These are phyloP conservation scores for Stentor coeruleus DNA, from an alignment of 73 alveolate genomes.

Conservation along the genomic window DNA sequence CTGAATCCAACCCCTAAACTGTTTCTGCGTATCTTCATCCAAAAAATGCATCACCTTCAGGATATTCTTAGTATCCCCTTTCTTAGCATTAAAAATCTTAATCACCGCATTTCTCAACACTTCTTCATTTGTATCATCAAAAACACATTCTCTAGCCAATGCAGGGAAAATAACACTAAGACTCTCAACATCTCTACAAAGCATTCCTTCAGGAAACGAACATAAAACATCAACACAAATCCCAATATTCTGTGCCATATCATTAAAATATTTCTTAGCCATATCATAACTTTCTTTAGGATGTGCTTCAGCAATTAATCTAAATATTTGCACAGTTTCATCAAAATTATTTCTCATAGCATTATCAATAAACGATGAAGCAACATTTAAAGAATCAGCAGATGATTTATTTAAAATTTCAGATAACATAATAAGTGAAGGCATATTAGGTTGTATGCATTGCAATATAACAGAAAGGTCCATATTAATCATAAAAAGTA, in stretches of 20 bases:
- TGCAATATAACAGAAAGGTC: not conserved
- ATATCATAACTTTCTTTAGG: constrained; percentile 12
- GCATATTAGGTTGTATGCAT: not conserved
- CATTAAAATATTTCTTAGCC: not conserved
- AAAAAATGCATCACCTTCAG: constrained; percentile 27
- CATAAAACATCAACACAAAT: not conserved
- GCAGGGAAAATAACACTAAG: constrained; percentile 15
- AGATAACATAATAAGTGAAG: not conserved
- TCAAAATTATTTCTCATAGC: not conserved
- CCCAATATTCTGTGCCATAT: not conserved
- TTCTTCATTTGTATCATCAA: not conserved
- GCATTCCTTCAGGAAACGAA: not conserved
- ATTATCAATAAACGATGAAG: not conserved
- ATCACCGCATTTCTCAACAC: not conserved
- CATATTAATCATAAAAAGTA: not conserved
- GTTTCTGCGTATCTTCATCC: constrained; percentile 20
- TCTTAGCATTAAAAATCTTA: not conserved
- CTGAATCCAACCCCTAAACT: not conserved
- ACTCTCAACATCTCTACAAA: not conserved
- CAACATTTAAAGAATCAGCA: not conserved
- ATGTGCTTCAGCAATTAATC: not conserved
- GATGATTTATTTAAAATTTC: not conserved
- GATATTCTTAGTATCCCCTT: not conserved
- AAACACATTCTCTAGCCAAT: not conserved
- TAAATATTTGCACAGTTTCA: not conserved